A percentile compares a stretch with the other conserved stretches of the same genome.
These are phyloP conservation scores for Wickerhamomyces sp. DNA, from an alignment of 1,139 yeast genomes.

Conservation along the genomic window DNA sequence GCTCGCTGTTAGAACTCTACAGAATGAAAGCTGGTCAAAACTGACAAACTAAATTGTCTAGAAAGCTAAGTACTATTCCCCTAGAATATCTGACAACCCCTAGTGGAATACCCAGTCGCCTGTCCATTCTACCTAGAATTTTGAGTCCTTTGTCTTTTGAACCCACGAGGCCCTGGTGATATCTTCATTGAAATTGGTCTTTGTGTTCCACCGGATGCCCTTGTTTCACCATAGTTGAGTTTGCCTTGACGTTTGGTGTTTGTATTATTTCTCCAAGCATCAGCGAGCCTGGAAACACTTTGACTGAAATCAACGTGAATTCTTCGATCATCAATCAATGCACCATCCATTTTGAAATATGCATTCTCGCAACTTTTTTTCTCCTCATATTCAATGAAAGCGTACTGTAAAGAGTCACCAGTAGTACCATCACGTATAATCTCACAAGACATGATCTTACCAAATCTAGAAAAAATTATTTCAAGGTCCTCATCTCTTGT, in stretches of 20 bases:
- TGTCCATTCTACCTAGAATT: no score
- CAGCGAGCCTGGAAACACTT: constrained; percentile 32
- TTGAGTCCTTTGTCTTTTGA: background rate
- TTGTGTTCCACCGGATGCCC: background rate
- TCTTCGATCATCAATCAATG: constrained; percentile 58
- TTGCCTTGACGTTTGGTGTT: constrained; percentile 1
- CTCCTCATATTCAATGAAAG: constrained; percentile 52
- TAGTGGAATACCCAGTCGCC: no score
- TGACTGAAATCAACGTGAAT: constrained; percentile 69
- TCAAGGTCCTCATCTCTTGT: constrained; percentile 51
- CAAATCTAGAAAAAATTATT: constrained; percentile 55
- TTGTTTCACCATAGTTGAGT: background rate
- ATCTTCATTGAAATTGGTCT: no score
- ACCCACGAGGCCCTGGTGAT: background rate
- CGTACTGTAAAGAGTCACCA: constrained; percentile 52
- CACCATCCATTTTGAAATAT: constrained; percentile 53
- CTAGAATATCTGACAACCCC: no score
- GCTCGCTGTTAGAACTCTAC: no score
- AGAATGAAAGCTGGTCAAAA: no score
- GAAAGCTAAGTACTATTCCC: no score
- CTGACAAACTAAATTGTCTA: no score
- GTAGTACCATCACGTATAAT: constrained; percentile 42
- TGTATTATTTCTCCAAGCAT: constrained; percentile 17
- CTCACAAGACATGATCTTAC: constrained; percentile 46
- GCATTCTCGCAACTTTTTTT: constrained; percentile 53